A percentile compares a stretch with the other conserved stretches of the same genome.
phyloP scores from a whole-genome alignment of 1,284 basidiomycete genomes.

The Papiliotrema fonsecae region DNA sequence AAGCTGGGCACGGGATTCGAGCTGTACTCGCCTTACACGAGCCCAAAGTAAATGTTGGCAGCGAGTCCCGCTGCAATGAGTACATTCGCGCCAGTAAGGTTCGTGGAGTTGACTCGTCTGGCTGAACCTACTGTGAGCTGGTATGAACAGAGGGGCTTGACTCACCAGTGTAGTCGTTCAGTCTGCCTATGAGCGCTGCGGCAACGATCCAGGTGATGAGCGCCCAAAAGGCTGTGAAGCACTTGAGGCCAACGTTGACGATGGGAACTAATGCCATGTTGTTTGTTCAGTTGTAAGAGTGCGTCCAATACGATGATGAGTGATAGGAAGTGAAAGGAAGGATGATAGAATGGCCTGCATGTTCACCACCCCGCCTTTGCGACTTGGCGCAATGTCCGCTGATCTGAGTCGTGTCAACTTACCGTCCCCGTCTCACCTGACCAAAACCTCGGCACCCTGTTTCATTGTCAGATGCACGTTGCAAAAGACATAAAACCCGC shows the following conservation, averaged over 20 bases:
- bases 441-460: too few relatives aligned
- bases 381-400: too few relatives aligned
- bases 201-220: slow-evolving; percentile 23
- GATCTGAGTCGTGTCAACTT: too few relatives aligned
- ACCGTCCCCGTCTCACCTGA: too few relatives aligned
- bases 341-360: too few relatives aligned
- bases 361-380: too few relatives aligned
- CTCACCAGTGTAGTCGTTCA: slow-evolving; percentile 16
- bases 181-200: slow-evolving; percentile 15
- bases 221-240: slow-evolving; percentile 26
- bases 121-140: slow-evolving; percentile 7
- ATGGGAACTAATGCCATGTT: slow-evolving; percentile 1
- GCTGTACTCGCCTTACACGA: slow-evolving; percentile 19
- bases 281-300: too few relatives aligned
- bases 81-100: slow-evolving; percentile 28
- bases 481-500: too few relatives aligned
- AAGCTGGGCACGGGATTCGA: background rate
- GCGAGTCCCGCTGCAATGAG: slow-evolving; percentile 30
- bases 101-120: slow-evolving; percentile 14
- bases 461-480: too few relatives aligned
- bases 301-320: too few relatives aligned
- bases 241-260: slow-evolving; percentile 23
- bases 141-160: background rate
- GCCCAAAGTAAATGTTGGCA: slow-evolving; percentile 25
- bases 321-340: too few relatives aligned